Conservation (phyloP, 768 basidiomycete genomes). For the Trametes punicea region DNA sequence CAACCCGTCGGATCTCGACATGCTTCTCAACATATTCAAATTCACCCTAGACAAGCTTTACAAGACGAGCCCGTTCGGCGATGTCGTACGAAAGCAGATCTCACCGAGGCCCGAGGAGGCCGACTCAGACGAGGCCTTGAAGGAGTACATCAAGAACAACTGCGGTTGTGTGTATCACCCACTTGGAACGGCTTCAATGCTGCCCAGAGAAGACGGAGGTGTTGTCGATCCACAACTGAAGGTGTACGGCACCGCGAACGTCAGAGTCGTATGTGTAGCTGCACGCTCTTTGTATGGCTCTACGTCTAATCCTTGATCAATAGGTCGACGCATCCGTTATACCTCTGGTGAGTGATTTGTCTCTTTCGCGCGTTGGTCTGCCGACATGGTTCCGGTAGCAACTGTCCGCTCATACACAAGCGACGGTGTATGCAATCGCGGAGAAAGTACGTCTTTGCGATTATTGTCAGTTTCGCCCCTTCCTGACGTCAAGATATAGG, state of each 20-base stretch:
- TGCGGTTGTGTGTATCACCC: slow-evolving; percentile 3
- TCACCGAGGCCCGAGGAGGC: not conserved
- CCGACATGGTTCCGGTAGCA: not conserved
- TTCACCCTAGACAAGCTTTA: slow-evolving; percentile 4
- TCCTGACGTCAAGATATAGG: not conserved
- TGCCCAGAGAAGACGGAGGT: not conserved
- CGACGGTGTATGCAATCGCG: slow-evolving; percentile 11
- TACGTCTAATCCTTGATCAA: no score
- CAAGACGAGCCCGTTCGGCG: not conserved
- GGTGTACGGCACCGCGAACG: slow-evolving; percentile 12
- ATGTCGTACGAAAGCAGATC: not conserved
- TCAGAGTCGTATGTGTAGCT: slow-evolving; percentile 3
- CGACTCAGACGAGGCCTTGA: not conserved
- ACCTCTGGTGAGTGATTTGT: not conserved
- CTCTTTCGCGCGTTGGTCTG: not conserved
- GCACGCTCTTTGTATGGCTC: no score
- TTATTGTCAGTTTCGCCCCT: no score
- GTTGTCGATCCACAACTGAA: slow-evolving; percentile 7
- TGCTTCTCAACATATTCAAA: slow-evolving; percentile 2
- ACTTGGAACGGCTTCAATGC: slow-evolving; percentile 1
- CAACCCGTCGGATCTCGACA: slow-evolving; percentile 1
- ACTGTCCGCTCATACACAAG: not conserved
- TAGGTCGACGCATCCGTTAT: slow-evolving; percentile 7
- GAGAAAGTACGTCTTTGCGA: slow-evolving; percentile 4
- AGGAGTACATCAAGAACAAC: slow-evolving; percentile 6